Evolutionary conservation across 2,329 filamentous ascomycete species (phyloP), one percentile per base, ranked within the genome.

Genomic region (Fusarium anthophilum): DNA sequence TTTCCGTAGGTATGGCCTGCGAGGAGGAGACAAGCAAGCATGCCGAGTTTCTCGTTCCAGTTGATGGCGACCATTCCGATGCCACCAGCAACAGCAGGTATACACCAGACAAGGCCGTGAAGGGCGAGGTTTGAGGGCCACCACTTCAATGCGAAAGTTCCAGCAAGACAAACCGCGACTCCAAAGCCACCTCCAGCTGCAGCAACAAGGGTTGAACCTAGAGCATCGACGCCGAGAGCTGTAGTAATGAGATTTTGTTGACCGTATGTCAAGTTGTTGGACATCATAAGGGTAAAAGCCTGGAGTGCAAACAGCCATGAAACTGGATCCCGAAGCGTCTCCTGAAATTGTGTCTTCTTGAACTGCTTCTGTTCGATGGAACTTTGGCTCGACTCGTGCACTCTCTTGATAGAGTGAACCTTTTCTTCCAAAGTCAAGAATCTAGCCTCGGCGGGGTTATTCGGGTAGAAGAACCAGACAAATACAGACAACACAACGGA

Each of bases 371-470:
- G 80, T 64, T 83, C 82, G 45, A 83, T 83, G 8, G 80, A 81
- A 38, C 81, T 82, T 58, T 81, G 80, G 22, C 75, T 78, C 3
- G 81, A 78, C 20, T 74, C 72, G 43, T 82, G 81, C 1, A 82
- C 80, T 3, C 80, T 76, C 5, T 69, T 74, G 22, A 82, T 79
- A 2, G 82, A 81, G 50, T 85, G 83, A 7, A 83, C 81, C 11
- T 80, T 81, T 53, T 85, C 85, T 50, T 86, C 83, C 5, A 82
- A 70, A 1, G 81, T 81, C 63, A 85, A 79, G 37, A 84, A 84
- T 3, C 74, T 74, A 4, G 83, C 81, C 48, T 83, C 82, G 11
- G 80, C 78, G 0, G 83, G 84, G 35, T 82, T 81, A 56, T 82
- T 81, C 5, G 84, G 85, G 20, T 82, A 82, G 35, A 77, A 72